Conservation (phyloP, 495 filamentous ascomycete genomes). For the Aspergillus sclerotioniger region DNA sequence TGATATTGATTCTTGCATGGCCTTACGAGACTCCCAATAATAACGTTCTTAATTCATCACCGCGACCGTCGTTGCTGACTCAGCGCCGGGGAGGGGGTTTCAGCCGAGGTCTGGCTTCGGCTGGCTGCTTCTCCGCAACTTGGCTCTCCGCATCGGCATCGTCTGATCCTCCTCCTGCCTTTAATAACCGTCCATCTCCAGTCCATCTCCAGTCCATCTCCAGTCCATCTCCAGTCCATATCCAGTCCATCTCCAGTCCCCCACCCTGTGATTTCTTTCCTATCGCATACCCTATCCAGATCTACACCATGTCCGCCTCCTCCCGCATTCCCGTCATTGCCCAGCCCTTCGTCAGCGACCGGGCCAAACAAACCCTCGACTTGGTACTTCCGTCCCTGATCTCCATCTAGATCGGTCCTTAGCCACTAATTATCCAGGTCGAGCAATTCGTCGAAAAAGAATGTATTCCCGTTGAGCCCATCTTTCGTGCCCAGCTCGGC, state of each 20-base stretch:
- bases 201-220: conserved; percentile 6
- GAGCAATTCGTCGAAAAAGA: conserved; percentile 97
- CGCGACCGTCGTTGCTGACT: neutral
- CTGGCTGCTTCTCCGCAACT: conserved; percentile 22
- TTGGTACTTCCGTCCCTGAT: conserved; percentile 39
- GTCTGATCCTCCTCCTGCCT: conserved; percentile 9
- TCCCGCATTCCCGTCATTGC: conserved; percentile 66
- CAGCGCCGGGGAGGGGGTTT: neutral
- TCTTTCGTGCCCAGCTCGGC: conserved; percentile 77
- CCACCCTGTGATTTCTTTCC: neutral
- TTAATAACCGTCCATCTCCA: conserved; percentile 19
- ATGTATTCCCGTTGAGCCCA: conserved; percentile 80
- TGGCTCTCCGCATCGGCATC: conserved; percentile 15
- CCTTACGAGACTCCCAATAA: too few species aligned
- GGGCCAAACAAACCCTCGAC: conserved; percentile 71
- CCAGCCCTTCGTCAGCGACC: conserved; percentile 69
- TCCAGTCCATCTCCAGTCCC: conserved; percentile 8
- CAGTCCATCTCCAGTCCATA: conserved; percentile 9
- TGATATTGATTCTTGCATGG: too few species aligned
- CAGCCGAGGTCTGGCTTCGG: conserved; percentile 20
- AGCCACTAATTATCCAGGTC: conserved; percentile 53
- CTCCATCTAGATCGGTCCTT: neutral
- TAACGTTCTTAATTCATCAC: too few species aligned
- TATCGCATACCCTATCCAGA: neutral
- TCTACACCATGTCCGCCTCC: conserved; percentile 55